Evolutionary conservation across 2,329 filamentous ascomycete species (phyloP), one percentile per base, ranked within the genome.

Genomic region (Pyrenophora teres): DNA sequence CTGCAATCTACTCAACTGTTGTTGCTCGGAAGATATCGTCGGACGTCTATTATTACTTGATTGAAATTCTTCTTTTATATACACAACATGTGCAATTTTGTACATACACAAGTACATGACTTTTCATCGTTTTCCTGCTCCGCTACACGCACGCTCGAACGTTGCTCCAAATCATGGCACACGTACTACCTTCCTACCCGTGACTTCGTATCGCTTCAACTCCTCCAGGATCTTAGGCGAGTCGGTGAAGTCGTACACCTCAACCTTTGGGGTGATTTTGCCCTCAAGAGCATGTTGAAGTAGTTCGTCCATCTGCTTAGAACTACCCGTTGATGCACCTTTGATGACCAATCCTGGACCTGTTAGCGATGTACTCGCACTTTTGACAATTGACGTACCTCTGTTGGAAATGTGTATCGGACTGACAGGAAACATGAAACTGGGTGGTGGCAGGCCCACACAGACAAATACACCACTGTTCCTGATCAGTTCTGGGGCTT

Each of bases 381-480:
- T 16, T 19, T 10, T n/a, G n/a, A 13, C 6, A 3, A 6, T 13
- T 1, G 15, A 53, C 60, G 42, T 52, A 74, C 76, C 76, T 59
- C 73, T 74, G 21, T 78, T 76, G 32, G 77, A 76, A 44, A 80
- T 79, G 25, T 78, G 74, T 19, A 80, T 74, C 0, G 78, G 78
- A 5, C 74, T 75, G 53, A 77, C 76, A 4, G 77, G 77, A 15
- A 80, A 67, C 56, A 72, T 71, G 54, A 77, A 79, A 3, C 70
- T 71, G 4, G 69, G 62, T 40, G 72, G 76, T 8, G 78, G 78
- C 32, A 80, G 69, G 1, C 78, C 78, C 4, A 80, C 77, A 30
- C 77, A 80, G 1, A 80, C 77, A 31, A 80, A 69, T 0, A 78
- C 77, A 0, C 78, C 78, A n/a, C 74, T 69, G 6, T 74, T 74